These are phyloP conservation scores for Microcyclospora pomicola DNA, from an alignment of 2,329 filamentous ascomycete genomes.

Conservation along the genomic window DNA sequence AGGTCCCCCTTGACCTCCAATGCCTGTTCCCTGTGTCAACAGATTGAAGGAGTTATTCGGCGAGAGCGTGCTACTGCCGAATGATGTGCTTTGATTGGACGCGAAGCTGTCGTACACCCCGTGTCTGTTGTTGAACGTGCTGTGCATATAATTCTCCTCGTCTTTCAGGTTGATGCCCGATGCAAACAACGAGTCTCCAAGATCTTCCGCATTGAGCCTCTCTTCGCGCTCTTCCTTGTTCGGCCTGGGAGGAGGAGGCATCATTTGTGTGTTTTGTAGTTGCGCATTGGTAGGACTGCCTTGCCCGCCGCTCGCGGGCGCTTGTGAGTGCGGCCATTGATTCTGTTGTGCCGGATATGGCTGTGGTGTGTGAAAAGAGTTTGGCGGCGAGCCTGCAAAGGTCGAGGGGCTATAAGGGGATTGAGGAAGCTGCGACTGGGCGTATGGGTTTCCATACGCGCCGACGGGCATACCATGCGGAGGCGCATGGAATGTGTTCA, in stretches of 20 bases:
- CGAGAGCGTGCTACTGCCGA: conserved; percentile 30
- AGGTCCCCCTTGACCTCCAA: conserved; percentile 24
- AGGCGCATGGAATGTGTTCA: conserved; percentile 24
- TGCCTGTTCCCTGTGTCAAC: conserved; percentile 27
- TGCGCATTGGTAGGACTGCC: conserved; percentile 5
- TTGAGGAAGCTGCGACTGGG: conserved; percentile 19
- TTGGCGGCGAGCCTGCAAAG: conserved; percentile 15
- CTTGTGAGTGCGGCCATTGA: conserved; percentile 9
- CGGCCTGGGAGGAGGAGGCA: conserved; percentile 51
- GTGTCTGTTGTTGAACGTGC: conserved; percentile 43
- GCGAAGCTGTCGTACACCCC: conserved; percentile 16
- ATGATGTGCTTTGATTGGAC: conserved; percentile 28
- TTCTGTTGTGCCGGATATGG: conserved; percentile 13
- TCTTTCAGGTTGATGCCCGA: conserved; percentile 79
- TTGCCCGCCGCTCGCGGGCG: conserved; percentile 1
- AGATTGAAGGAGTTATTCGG: conserved; percentile 34
- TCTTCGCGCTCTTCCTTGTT: conserved; percentile 42
- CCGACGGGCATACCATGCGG: conserved; percentile 25
- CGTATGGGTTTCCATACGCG: conserved; percentile 25
- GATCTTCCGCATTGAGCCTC: conserved; percentile 52
- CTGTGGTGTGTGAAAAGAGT: conserved; percentile 21
- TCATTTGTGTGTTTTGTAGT: conserved; percentile 20
- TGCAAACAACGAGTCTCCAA: conserved; percentile 69
- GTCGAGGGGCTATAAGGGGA: conserved; percentile 16
- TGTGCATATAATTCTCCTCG: conserved; percentile 70